Evolutionary conservation across 306 rosid genomes (phyloP).

Genomic region (Pterocarpus macrocarpus): DNA sequence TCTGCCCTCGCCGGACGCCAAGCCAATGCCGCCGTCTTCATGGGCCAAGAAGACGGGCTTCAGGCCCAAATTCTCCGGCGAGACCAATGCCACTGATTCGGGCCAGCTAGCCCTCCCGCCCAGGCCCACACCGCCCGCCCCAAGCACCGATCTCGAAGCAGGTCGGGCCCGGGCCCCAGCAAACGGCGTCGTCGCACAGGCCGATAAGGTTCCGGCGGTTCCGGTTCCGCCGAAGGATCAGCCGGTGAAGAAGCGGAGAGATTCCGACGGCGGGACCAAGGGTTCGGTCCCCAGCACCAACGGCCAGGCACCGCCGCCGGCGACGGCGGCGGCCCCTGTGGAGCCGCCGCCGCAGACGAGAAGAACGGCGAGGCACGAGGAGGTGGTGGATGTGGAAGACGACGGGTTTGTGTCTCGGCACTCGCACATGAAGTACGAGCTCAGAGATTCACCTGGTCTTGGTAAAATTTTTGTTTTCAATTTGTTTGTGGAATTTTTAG

Average conservation of each 20-base stretch:
- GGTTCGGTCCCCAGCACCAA: conserved; percentile 42
- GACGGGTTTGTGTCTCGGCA: conserved; percentile 73
- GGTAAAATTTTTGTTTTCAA: conserved; percentile 51
- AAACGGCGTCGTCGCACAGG: conserved; percentile 51
- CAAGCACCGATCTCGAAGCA: conserved; percentile 69
- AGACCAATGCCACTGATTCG: conserved; percentile 74
- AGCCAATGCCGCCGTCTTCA: conserved; percentile 83
- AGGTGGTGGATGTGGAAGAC: conserved; percentile 66
- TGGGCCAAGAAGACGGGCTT: conserved; percentile 98
- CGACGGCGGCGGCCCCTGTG: not conserved
- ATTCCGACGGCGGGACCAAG: conserved; percentile 74
- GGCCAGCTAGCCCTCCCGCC: conserved; percentile 63
- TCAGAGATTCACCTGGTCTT: conserved; percentile 91
- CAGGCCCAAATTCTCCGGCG: conserved; percentile 92
- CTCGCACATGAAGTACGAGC: conserved; percentile 86
- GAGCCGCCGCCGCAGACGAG: conserved; percentile 59
- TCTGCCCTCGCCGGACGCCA: conserved; percentile 43
- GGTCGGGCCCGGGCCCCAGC: conserved; percentile 54
- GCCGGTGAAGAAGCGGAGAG: conserved; percentile 70
- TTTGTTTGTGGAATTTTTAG: not conserved
- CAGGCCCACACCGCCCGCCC: conserved; percentile 46
- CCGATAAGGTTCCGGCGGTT: conserved; percentile 41
- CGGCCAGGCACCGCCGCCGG: conserved; percentile 36
- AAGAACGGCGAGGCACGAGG: conserved; percentile 64
- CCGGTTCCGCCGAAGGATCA: conserved; percentile 53